phyloP scores from a whole-genome alignment of 495 filamentous ascomycete genomes.

The Mycothermus thermophilus region DNA sequence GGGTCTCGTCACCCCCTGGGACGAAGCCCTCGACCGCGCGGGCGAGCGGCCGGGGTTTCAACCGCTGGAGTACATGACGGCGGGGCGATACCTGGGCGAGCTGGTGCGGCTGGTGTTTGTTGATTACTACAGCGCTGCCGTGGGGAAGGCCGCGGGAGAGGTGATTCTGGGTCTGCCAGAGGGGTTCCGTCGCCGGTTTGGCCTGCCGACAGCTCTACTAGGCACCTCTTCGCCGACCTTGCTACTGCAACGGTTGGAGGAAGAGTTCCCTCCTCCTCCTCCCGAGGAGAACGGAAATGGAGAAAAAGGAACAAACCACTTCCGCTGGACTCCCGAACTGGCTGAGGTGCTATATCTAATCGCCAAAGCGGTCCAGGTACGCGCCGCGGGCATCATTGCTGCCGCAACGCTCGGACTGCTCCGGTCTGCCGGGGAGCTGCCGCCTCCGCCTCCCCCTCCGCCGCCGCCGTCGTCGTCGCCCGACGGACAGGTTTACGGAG shows the following conservation, averaged over 20 bases:
- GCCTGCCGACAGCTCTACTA: conserved; percentile 62
- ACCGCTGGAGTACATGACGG: conserved; percentile 79
- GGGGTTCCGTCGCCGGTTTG: conserved; percentile 47
- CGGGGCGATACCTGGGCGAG: conserved; percentile 72
- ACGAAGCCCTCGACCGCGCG: conserved; percentile 46
- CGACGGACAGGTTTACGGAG: too few species aligned
- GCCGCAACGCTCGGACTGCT: conserved; percentile 58
- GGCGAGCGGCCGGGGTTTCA: conserved; percentile 68
- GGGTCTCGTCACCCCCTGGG: conserved; percentile 58
- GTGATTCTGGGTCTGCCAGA: conserved; percentile 40
- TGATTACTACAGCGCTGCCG: conserved; percentile 45
- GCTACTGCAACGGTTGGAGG: conserved; percentile 35
- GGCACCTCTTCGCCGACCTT: conserved; percentile 43
- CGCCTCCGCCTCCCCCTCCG: conserved; percentile 7
- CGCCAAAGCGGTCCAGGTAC: conserved; percentile 47
- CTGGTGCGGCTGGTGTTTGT: conserved; percentile 58
- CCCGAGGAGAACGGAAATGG: too few species aligned
- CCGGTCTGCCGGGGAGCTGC: conserved; percentile 50
- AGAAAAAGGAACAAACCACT: conserved; percentile 31
- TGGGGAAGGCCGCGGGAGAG: conserved; percentile 19
- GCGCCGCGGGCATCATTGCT: conserved; percentile 59
- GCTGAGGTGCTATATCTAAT: conserved; percentile 46
- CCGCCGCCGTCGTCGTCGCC: too few species aligned
- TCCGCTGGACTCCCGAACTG: conserved; percentile 45
- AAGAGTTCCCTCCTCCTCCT: conserved; percentile 43